Evolutionary conservation across 1,139 yeast species (phyloP).

Genomic region (Sugiyamaella novakii): DNA sequence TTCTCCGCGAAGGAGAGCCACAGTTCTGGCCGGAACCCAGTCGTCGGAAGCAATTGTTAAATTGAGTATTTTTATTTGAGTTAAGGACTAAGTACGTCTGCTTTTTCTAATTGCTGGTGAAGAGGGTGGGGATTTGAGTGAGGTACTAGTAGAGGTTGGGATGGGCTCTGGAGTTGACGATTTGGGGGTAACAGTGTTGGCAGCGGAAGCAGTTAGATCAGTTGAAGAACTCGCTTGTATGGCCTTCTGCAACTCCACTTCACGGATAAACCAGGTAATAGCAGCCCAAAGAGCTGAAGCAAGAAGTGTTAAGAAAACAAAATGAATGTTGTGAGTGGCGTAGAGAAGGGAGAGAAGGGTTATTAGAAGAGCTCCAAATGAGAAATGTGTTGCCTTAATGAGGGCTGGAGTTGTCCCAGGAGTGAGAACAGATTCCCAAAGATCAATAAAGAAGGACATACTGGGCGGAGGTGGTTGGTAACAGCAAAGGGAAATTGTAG

Average conservation of each 20-base stretch:
- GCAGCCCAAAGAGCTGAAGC: slow-evolving; percentile 74
- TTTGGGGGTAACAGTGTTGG: background rate
- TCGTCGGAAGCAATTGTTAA: slow-evolving; percentile 8
- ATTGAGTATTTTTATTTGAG: no score
- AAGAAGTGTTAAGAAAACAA: slow-evolving; percentile 68
- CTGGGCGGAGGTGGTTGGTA: background rate
- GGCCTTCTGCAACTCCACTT: slow-evolving; percentile 57
- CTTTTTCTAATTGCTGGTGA: slow-evolving; percentile 10
- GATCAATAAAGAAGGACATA: slow-evolving; percentile 50
- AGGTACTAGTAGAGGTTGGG: slow-evolving; percentile 26
- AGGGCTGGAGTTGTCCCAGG: slow-evolving; percentile 94
- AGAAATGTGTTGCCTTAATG: slow-evolving; percentile 73
- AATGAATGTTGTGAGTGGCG: slow-evolving; percentile 73
- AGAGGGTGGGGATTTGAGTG: slow-evolving; percentile 12
- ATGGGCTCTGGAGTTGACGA: slow-evolving; percentile 26
- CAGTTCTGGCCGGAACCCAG: slow-evolving; percentile 2
- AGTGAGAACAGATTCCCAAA: slow-evolving; percentile 91
- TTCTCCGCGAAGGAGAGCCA: background rate
- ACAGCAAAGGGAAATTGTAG: no score
- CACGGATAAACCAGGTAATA: slow-evolving; percentile 85
- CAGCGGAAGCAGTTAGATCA: background rate
- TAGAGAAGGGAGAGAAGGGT: slow-evolving; percentile 61
- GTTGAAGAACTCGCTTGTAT: slow-evolving; percentile 22
- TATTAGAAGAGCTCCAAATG: slow-evolving; percentile 57
- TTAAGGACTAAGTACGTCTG: slow-evolving; percentile 10